A percentile compares a stretch with the other conserved stretches of the same genome.
Conservation (phyloP, 2,329 filamentous ascomycete species). For the Fusarium sp. region DNA sequence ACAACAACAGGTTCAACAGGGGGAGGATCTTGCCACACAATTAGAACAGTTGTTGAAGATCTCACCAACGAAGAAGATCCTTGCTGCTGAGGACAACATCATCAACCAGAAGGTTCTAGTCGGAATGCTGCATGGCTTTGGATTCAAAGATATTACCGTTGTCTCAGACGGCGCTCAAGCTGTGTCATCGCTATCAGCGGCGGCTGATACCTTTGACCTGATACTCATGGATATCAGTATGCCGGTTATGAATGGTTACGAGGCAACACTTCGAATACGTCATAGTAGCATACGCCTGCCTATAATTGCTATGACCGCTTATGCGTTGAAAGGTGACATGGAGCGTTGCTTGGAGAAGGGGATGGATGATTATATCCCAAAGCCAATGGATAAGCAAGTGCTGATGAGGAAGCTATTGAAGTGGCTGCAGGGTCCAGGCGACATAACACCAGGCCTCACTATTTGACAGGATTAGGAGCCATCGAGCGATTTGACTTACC, state of each 20-base stretch:
- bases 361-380: slow-evolving; percentile 2
- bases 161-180: slow-evolving; percentile 1
- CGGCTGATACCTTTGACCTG: not conserved
- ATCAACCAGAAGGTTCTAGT: slow-evolving; percentile 4
- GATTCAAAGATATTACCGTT: not conserved
- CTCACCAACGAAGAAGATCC: not conserved
- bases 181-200: not conserved
- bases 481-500: too few relatives aligned
- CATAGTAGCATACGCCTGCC: not conserved
- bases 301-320: slow-evolving; percentile 5
- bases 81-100: not conserved
- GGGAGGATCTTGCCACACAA: not conserved
- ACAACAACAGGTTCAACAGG: not conserved
- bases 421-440: not conserved
- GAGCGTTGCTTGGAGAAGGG: slow-evolving; percentile 2
- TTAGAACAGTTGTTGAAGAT: not conserved
- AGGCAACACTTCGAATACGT: not conserved
- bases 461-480: rapidly evolving
- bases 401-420: not conserved
- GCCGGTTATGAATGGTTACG: slow-evolving; percentile 1
- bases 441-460: too few relatives aligned
- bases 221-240: slow-evolving; percentile 13
- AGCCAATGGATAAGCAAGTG: not conserved
- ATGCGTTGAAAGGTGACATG: slow-evolving; percentile 2
- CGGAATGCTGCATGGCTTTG: slow-evolving; percentile 2